Evolutionary conservation across 768 basidiomycete genomes (phyloP).

Genomic region (Lactarius trivialis): DNA sequence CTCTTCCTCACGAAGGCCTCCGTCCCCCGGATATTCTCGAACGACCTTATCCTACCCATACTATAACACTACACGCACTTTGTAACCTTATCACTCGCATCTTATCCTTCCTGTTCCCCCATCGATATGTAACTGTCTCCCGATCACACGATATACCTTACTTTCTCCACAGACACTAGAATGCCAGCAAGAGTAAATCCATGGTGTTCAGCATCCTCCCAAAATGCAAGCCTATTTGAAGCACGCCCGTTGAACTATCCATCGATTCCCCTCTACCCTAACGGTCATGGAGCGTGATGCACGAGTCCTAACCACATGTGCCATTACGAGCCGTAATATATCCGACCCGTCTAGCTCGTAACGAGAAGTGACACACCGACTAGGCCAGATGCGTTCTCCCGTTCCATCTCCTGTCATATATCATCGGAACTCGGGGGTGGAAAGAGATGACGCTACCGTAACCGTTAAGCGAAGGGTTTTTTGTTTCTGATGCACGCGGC

Average conservation of each 20-base stretch:
- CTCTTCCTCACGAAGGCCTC: neutral
- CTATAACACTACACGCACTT: conserved; percentile 18
- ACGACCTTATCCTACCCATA: neutral
- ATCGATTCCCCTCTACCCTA: conserved; percentile 1
- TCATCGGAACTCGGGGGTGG: neutral
- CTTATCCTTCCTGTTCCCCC: conserved; percentile 14
- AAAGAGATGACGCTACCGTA: neutral
- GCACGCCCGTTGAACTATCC: neutral
- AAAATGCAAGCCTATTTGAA: neutral
- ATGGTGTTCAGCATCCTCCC: neutral
- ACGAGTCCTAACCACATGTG: neutral
- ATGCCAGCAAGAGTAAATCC: neutral
- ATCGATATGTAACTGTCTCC: conserved; percentile 13
- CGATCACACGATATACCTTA: conserved; percentile 5
- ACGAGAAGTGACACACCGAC: neutral
- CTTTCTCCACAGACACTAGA: neutral
- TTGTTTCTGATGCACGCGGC: neutral
- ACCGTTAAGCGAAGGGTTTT: neutral
- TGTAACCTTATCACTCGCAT: conserved; percentile 24
- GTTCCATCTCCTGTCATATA: neutral
- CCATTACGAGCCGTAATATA: neutral
- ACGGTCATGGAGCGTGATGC: neutral
- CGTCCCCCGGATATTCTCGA: neutral
- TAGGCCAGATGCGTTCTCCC: neutral
- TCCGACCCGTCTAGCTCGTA: neutral